Conservation (phyloP, 306 rosid genomes). For the Adenanthera pavonina region DNA sequence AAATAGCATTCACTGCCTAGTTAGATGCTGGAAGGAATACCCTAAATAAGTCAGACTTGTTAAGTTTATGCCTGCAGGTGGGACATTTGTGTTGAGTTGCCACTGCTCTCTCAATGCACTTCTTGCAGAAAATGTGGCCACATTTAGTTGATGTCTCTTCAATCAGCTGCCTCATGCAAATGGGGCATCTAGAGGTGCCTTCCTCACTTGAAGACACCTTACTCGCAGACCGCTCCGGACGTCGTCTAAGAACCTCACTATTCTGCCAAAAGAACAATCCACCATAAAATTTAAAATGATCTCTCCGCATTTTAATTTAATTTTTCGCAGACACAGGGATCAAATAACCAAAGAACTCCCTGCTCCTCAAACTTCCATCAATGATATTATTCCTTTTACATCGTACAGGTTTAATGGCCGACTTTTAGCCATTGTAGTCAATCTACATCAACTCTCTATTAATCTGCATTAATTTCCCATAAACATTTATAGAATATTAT, state of each 20-base stretch:
- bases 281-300: neutral
- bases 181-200: conserved; percentile 44
- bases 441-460: too few relatives aligned
- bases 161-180: conserved; percentile 46
- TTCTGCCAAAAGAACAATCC: conserved; percentile 22
- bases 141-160: conserved; percentile 58
- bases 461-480: too few relatives aligned
- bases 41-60: conserved; percentile 39
- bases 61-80: conserved; percentile 46
- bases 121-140: conserved; percentile 63
- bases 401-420: too few relatives aligned
- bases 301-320: neutral
- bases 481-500: too few relatives aligned
- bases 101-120: conserved; percentile 49
- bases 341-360: neutral
- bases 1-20: neutral
- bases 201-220: neutral
- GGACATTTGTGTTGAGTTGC: conserved; percentile 46
- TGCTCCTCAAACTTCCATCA: too few relatives aligned
- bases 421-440: too few relatives aligned
- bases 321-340: neutral
- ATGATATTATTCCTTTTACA: too few relatives aligned
- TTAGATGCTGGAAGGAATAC: conserved; percentile 45
- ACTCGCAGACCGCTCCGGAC: neutral
- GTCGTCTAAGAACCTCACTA: conserved; percentile 22